phyloP scores from a whole-genome alignment of 805 yeast genomes.

The Wickerhamiella shivajii region DNA sequence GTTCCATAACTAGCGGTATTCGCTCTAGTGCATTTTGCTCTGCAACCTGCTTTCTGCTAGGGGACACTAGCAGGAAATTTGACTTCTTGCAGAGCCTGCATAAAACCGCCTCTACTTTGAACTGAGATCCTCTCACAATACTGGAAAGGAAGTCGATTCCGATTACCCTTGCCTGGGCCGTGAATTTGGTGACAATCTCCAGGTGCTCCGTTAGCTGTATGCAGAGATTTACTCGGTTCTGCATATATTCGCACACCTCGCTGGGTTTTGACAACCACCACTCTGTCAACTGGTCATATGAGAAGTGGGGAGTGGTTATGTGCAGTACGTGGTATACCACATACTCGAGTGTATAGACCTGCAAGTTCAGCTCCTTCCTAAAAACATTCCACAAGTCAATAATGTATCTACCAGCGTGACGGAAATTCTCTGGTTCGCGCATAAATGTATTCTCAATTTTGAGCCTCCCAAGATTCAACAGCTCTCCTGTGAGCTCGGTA shows the following conservation, averaged over 20 bases:
- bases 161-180: conserved; percentile 70
- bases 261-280: conserved; percentile 28
- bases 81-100: conserved; percentile 63
- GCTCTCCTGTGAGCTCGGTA: conserved; percentile 4
- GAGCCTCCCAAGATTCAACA: conserved; percentile 13
- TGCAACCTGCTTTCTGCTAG: conserved; percentile 67
- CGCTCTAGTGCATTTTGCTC: conserved; percentile 76
- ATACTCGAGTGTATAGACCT: conserved; percentile 63
- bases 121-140: conserved; percentile 84
- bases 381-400: conserved; percentile 75
- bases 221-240: conserved; percentile 31
- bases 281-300: conserved; percentile 33
- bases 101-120: conserved; percentile 77
- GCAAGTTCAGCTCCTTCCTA: conserved; percentile 44
- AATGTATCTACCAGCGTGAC: conserved; percentile 64
- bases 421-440: conserved; percentile 25
- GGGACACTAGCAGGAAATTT: conserved; percentile 58
- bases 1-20: conserved; percentile 87
- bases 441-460: conserved; percentile 1
- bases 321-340: conserved; percentile 56
- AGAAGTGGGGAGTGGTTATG: conserved; percentile 49
- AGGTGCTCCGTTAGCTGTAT: conserved; percentile 39
- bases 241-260: conserved; percentile 32
- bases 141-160: conserved; percentile 88
- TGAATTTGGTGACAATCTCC: conserved; percentile 54